Evolutionary conservation across 2,329 filamentous ascomycete genomes (phyloP).

Genomic region (Aspergillus sp.): DNA sequence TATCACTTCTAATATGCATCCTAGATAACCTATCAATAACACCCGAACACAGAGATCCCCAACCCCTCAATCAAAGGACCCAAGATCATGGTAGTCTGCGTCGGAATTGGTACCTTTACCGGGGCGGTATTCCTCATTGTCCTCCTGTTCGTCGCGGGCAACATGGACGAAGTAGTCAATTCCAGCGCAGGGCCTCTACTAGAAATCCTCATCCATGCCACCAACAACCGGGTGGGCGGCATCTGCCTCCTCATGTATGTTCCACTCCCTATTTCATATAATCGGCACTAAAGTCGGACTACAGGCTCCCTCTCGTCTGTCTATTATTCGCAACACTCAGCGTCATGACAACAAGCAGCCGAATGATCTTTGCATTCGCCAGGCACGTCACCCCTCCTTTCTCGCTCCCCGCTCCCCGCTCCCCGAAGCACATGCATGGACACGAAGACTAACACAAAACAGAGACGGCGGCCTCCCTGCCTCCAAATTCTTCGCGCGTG

Average conservation of each 20-base stretch:
- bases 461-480: constrained; percentile 67
- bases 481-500: constrained; percentile 59
- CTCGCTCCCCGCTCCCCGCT: no score
- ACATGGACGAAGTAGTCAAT: constrained; percentile 57
- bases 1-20: background rate
- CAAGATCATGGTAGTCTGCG: constrained; percentile 65
- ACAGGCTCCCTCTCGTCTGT: constrained; percentile 31
- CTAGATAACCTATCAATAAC: background rate
- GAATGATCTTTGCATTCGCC: constrained; percentile 35
- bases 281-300: background rate
- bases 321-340: constrained; percentile 32
- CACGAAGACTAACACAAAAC: background rate
- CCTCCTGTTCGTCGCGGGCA: constrained; percentile 63
- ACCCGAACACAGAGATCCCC: constrained; percentile 34
- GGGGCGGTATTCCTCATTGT: constrained; percentile 64
- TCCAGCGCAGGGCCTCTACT: constrained; percentile 60
- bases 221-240: constrained; percentile 61
- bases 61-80: constrained; percentile 57
- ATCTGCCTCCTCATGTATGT: constrained; percentile 62
- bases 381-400: constrained; percentile 15
- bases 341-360: constrained; percentile 36
- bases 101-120: constrained; percentile 62
- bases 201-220: constrained; percentile 64
- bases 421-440: background rate
- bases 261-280: background rate